Evolutionary conservation across 2,329 filamentous ascomycete species (phyloP), one percentile per base, ranked within the genome.

Genomic region (Colletotrichum lini): DNA sequence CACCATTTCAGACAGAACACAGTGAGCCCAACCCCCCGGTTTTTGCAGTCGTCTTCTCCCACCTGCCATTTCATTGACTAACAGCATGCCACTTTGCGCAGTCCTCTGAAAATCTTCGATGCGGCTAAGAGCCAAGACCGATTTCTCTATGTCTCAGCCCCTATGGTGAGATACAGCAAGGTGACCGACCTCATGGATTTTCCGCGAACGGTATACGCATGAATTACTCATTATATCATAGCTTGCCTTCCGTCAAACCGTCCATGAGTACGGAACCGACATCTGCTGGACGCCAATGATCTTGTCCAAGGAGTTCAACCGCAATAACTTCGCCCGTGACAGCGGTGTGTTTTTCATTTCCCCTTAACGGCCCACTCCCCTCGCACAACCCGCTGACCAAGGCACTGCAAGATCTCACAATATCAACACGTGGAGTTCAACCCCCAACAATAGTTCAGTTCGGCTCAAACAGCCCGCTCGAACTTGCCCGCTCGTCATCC

Each of bases 251-350:
- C 88, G 92, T 58, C 88, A 92, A 75, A 91, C 91, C 0, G 89
- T 91, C 3, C 86, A 90, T 72, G 83, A 88, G 58, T 93, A 92
- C 78, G 89, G 88, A 58, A 88, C 88, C 18, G 91, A 93, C 78
- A 78, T 93, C 8, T 90, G 88, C 74, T 93, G 91, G 88, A 93
- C 91, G 2, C 92, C 92, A 53, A 93, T 93, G 92, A 89, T 92
- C 65, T 82, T 92, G 3, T 90, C 90, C 62, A 92, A 92, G 76
- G 90, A 92, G 77, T 92, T 92, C 78, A 92, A 92, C 80, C 84
- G 90, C 30, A 91, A 84, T 76, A 78, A 80, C 23, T 81, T 88
- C 74, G 90, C 90, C 60, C 84, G 90, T 67, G 88, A 91, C 73
- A 90, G 88, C 77, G 90, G 88, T 89, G 73, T 58, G 80, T 42